Evolutionary conservation across 2,329 filamentous ascomycete species (phyloP).

Genomic region (Aureobasidium mangrovei): DNA sequence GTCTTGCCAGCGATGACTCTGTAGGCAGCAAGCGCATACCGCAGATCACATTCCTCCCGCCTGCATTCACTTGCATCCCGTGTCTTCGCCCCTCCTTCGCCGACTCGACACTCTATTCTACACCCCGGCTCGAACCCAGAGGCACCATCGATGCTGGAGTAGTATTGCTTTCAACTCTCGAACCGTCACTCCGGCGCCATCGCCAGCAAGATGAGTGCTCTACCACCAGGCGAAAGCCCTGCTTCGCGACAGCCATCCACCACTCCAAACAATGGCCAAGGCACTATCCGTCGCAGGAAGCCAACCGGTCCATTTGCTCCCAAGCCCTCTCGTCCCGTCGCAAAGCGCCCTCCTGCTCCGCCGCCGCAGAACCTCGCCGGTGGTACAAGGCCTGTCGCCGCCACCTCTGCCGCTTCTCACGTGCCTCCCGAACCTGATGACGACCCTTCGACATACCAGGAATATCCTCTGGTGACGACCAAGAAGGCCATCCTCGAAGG

Average conservation of each 20-base stretch:
- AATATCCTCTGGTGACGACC: conserved; percentile 69
- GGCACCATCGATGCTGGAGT: background rate
- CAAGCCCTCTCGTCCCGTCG: background rate
- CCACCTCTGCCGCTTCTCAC: background rate
- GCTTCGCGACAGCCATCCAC: conserved; percentile 25
- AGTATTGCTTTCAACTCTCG: background rate
- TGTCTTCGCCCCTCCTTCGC: background rate
- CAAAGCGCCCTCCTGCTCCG: conserved; percentile 10
- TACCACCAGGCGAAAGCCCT: conserved; percentile 23
- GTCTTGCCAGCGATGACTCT: too few species aligned
- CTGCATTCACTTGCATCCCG: background rate
- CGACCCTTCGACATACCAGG: conserved; percentile 29
- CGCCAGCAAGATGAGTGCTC: conserved; percentile 25
- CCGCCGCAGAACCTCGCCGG: conserved; percentile 15
- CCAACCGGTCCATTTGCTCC: conserved; percentile 20
- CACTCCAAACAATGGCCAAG: conserved; percentile 29
- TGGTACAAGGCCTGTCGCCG: conserved; percentile 4
- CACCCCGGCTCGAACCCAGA: background rate
- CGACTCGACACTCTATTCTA: background rate
- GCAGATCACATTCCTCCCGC: background rate
- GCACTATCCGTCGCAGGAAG: conserved; percentile 27
- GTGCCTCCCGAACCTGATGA: conserved; percentile 16
- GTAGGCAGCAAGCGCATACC: background rate
- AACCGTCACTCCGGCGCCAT: background rate
- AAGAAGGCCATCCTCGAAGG: conserved; percentile 72